A percentile compares a stretch with the other conserved stretches of the same genome.
Conservation (phyloP, 352 stramenopile species). For the Peronospora destructor region DNA sequence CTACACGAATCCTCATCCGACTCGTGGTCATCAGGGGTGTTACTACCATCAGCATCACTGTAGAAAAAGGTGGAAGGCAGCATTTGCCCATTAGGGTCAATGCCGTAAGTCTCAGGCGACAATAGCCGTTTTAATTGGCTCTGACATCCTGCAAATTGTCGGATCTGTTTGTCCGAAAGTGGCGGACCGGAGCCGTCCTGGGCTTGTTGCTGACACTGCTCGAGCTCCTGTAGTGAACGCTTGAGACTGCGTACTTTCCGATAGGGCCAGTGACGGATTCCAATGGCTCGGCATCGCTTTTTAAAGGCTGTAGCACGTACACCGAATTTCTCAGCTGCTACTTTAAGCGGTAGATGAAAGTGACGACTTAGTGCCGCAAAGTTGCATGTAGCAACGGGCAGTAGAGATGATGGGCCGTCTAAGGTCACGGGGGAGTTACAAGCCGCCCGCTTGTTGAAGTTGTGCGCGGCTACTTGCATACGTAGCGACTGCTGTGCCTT, state of each 20-base stretch:
- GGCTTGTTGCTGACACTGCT: conserved; percentile 54
- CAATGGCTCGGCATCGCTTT: conserved; percentile 64
- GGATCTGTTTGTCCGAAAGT: conserved; percentile 72
- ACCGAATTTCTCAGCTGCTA: conserved; percentile 65
- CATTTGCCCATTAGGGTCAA: conserved; percentile 55
- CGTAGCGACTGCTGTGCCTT: conserved; percentile 34
- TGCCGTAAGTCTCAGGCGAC: conserved; percentile 73
- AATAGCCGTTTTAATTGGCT: conserved; percentile 72
- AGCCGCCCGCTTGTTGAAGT: conserved; percentile 34
- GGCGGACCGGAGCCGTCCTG: conserved; percentile 32
- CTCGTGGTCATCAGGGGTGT: conserved; percentile 43
- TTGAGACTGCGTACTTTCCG: conserved; percentile 68
- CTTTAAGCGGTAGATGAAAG: conserved; percentile 64
- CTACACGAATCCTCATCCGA: conserved; percentile 49
- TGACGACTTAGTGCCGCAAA: conserved; percentile 64
- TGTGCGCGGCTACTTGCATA: conserved; percentile 29
- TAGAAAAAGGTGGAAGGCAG: conserved; percentile 35
- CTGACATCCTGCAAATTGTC: conserved; percentile 60
- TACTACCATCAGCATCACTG: conserved; percentile 19
- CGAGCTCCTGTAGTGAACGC: conserved; percentile 58
- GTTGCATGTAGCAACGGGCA: conserved; percentile 44
- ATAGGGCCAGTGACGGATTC: conserved; percentile 67
- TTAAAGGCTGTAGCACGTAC: conserved; percentile 71
- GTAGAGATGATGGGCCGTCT: conserved; percentile 9
- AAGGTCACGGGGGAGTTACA: conserved; percentile 23